phyloP scores from a whole-genome alignment of 176 grass and related monocot genomes.

The Avena eriantha region DNA sequence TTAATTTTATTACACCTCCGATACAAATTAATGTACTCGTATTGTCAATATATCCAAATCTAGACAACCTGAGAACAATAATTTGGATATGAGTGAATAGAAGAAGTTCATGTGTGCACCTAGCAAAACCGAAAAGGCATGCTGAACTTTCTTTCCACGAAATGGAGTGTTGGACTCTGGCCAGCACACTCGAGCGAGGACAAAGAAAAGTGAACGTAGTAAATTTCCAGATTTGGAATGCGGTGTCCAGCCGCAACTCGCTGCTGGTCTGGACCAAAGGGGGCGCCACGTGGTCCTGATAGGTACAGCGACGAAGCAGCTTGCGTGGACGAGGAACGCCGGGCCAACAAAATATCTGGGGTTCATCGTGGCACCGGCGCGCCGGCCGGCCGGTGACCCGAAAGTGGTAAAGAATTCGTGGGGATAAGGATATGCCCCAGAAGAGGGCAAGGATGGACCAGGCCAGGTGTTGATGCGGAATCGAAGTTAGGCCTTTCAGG shows the following conservation, averaged over 20 bases:
- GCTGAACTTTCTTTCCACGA: background rate
- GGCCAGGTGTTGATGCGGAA: no score
- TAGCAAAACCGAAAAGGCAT: background rate
- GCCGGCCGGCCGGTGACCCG: background rate
- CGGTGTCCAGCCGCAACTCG: background rate
- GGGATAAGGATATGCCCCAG: background rate
- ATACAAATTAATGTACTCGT: no score
- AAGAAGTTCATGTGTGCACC: background rate
- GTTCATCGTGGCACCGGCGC: background rate
- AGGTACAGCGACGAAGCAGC: background rate
- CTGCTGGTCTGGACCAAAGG: background rate
- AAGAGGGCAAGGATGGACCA: background rate
- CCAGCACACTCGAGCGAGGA: background rate
- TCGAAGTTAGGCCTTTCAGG: no score
- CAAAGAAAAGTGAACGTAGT: background rate
- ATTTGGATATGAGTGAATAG: no score
- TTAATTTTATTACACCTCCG: no score
- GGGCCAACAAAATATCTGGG: slow-evolving; percentile 12
- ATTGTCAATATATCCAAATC: no score
- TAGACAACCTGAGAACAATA: no score
- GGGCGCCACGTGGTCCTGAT: background rate
- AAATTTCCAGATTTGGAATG: slow-evolving; percentile 20
- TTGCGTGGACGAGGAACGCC: background rate
- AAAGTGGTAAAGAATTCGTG: background rate
- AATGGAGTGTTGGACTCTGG: background rate